phyloP scores from a whole-genome alignment of 129 eudicot species.

The Oenanthe sinensis region DNA sequence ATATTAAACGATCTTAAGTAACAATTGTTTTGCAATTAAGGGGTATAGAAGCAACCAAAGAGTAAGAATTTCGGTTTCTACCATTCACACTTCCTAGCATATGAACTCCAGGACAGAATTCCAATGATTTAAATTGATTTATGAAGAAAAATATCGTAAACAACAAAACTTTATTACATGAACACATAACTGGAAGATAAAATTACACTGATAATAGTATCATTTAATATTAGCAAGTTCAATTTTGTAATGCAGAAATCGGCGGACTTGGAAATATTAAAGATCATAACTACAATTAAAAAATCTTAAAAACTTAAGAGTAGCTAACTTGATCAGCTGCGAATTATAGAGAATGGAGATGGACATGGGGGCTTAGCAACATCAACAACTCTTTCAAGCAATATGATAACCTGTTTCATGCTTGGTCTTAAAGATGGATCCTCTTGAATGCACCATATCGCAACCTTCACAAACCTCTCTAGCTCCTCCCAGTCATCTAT shows the following conservation, averaged over 20 bases:
- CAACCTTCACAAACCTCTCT: conserved; percentile 30
- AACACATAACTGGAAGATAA: too few relatives aligned
- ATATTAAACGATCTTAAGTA: too few relatives aligned
- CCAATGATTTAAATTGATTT: too few relatives aligned
- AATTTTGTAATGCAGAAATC: neutral
- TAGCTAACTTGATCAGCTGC: neutral
- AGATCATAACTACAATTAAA: neutral
- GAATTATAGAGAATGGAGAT: neutral
- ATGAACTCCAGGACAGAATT: too few relatives aligned
- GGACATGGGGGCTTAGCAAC: conserved; percentile 32
- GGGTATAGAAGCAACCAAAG: too few relatives aligned
- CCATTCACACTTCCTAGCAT: too few relatives aligned
- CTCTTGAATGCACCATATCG: conserved; percentile 41
- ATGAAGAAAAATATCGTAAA: too few relatives aligned
- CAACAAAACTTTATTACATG: too few relatives aligned
- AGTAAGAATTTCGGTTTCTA: too few relatives aligned
- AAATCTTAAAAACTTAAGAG: neutral
- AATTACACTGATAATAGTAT: neutral
- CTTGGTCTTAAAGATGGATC: conserved; percentile 36
- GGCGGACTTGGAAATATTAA: neutral
- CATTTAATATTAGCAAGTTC: neutral
- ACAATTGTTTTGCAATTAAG: too few relatives aligned
- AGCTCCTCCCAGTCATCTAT: conserved; percentile 7
- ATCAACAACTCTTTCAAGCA: conserved; percentile 37
- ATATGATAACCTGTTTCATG: conserved; percentile 30